Conservation (phyloP, 768 basidiomycete genomes). For the Collybia mongolica region DNA sequence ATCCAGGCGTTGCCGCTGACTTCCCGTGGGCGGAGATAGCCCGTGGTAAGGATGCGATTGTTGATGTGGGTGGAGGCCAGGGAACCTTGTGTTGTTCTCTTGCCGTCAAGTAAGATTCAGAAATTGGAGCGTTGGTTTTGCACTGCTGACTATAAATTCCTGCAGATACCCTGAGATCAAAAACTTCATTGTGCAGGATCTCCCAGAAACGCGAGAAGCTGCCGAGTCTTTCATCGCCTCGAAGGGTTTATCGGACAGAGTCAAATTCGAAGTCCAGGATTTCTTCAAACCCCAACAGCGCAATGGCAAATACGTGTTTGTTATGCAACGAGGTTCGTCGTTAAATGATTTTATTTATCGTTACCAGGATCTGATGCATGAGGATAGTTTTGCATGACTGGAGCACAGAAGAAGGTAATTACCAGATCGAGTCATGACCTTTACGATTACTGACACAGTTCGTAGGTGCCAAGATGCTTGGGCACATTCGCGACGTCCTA, state of each 20-base stretch:
- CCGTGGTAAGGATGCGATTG: constrained; percentile 34
- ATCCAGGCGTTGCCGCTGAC: constrained; percentile 35
- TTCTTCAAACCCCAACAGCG: constrained; percentile 40
- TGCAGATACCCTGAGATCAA: constrained; percentile 35
- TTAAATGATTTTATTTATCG: neutral
- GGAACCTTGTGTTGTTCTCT: constrained; percentile 37
- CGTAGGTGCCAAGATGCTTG: constrained; percentile 32
- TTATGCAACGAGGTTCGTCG: constrained; percentile 32
- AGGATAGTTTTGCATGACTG: constrained; percentile 35
- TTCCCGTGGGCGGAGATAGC: constrained; percentile 35
- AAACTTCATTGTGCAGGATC: constrained; percentile 35
- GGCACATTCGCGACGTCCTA: constrained; percentile 31
- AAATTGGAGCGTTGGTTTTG: neutral
- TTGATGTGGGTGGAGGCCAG: constrained; percentile 40
- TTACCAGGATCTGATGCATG: neutral
- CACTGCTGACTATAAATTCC: neutral
- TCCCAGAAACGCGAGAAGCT: constrained; percentile 31
- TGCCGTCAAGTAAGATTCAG: constrained; percentile 26
- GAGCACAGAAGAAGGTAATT: constrained; percentile 30
- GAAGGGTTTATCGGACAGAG: constrained; percentile 26
- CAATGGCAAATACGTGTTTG: constrained; percentile 36
- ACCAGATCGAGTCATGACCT: neutral
- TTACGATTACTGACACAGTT: neutral
- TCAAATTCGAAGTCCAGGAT: constrained; percentile 36
- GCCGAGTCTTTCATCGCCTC: constrained; percentile 33